Evolutionary conservation across 495 filamentous ascomycete genomes (phyloP).

Genomic region (Talaromyces borbonicus): DNA sequence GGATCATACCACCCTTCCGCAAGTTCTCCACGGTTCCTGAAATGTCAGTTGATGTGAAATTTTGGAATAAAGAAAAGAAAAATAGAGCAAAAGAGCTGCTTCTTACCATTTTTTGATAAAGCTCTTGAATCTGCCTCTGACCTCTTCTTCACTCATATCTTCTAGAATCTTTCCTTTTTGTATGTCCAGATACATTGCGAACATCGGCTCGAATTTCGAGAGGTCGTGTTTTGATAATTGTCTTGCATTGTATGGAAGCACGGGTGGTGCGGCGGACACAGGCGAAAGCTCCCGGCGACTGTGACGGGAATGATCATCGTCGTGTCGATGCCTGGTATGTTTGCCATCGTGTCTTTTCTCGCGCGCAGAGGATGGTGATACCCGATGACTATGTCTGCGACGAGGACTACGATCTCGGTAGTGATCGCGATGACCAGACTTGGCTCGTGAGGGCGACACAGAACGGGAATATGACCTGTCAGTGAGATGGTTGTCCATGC

Average conservation of each 20-base stretch:
- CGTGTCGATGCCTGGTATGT: conserved; percentile 21
- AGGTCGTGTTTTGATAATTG: conserved; percentile 58
- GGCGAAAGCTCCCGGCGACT: conserved; percentile 6
- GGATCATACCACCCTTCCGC: conserved; percentile 93
- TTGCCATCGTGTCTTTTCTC: conserved; percentile 9
- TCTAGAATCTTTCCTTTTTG: conserved; percentile 66
- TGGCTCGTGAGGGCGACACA: conserved; percentile 12
- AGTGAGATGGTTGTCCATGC: not conserved
- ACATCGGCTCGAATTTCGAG: conserved; percentile 53
- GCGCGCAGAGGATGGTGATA: conserved; percentile 15
- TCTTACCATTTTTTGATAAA: conserved; percentile 80
- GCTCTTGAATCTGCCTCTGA: conserved; percentile 84
- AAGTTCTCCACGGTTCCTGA: conserved; percentile 83
- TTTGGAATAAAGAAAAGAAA: not conserved
- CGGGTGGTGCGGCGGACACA: conserved; percentile 11
- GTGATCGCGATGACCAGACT: conserved; percentile 11
- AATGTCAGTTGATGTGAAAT: conserved; percentile 12
- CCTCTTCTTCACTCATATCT: conserved; percentile 56
- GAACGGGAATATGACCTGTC: conserved; percentile 3
- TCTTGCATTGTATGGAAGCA: conserved; percentile 58
- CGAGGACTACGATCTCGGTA: conserved; percentile 17
- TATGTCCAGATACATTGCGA: conserved; percentile 80
- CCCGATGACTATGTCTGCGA: conserved; percentile 14
- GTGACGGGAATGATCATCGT: conserved; percentile 15
- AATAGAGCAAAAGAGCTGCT: not conserved